Evolutionary conservation across 768 basidiomycete genomes (phyloP).

Genomic region (Rhodosporidiobolus odoratus): DNA sequence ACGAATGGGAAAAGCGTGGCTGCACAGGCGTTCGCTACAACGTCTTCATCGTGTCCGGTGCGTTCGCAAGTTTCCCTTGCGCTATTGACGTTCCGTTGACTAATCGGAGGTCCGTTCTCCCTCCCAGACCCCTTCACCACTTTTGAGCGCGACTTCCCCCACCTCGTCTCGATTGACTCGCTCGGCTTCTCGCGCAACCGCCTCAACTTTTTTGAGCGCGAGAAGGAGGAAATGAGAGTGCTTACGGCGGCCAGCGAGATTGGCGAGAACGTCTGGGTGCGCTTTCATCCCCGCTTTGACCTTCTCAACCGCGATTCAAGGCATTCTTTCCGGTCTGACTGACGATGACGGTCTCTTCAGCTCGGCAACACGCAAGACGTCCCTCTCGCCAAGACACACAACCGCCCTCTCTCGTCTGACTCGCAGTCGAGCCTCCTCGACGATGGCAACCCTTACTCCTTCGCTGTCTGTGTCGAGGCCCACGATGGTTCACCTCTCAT

Average conservation of each 20-base stretch:
- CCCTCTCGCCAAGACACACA: constrained; percentile 49
- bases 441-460: constrained; percentile 56
- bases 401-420: constrained; percentile 23
- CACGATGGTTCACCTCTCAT: constrained; percentile 61
- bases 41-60: constrained; percentile 67
- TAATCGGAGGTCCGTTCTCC: background rate
- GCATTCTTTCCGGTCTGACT: background rate
- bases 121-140: constrained; percentile 45
- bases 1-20: constrained; percentile 19
- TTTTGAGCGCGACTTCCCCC: constrained; percentile 45
- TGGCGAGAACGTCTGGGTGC: constrained; percentile 45
- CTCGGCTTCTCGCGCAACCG: constrained; percentile 41
- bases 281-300: background rate
- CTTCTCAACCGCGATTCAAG: background rate
- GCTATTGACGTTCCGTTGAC: rapidly evolving
- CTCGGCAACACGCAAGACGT: constrained; percentile 80
- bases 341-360: constrained; percentile 39
- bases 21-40: constrained; percentile 52
- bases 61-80: constrained; percentile 14
- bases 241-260: constrained; percentile 79
- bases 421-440: constrained; percentile 47
- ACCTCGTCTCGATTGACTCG: constrained; percentile 46
- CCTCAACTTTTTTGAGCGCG: constrained; percentile 73
- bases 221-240: constrained; percentile 84
- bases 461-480: constrained; percentile 82